These are phyloP conservation scores for Lichtheimia ornata DNA, from an alignment of 371 early-diverging fungal species.

Conservation along the genomic window DNA sequence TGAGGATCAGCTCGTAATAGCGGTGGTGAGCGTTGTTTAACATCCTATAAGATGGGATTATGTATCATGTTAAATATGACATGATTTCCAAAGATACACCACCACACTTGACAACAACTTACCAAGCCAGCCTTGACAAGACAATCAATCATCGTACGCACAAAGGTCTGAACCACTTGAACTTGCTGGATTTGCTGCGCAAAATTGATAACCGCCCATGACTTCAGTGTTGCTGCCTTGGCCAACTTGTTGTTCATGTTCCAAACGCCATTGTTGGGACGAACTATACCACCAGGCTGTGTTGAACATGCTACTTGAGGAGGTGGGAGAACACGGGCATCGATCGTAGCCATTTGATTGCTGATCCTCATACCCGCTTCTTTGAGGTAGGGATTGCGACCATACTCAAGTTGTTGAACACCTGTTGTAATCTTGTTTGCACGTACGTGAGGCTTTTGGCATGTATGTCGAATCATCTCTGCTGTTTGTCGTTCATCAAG, in stretches of 20 bases:
- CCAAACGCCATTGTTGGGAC: conserved; percentile 86
- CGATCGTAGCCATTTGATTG: conserved; percentile 47
- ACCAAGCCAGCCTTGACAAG: conserved; percentile 52
- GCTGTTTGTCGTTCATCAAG: conserved; percentile 85
- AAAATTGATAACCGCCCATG: conserved; percentile 79
- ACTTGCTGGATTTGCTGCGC: conserved; percentile 2
- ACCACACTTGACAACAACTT: conserved; percentile 6
- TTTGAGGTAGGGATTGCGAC: conserved; percentile 51
- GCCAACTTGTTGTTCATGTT: conserved; percentile 81
- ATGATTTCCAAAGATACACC: too few species aligned
- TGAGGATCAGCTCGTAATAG: conserved; percentile 71
- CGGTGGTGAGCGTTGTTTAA: conserved; percentile 63
- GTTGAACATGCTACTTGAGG: conserved; percentile 69
- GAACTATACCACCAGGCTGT: conserved; percentile 54
- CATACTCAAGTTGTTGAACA: conserved; percentile 43
- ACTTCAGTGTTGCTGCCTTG: conserved; percentile 71
- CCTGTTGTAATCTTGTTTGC: conserved; percentile 60
- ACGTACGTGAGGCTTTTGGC: conserved; percentile 73
- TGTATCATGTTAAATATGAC: not conserved
- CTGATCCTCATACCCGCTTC: conserved; percentile 66
- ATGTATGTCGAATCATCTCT: conserved; percentile 89
- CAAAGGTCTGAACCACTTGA: too few species aligned
- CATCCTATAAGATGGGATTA: conserved; percentile 19
- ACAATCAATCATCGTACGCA: too few species aligned
- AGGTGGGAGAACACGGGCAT: conserved; percentile 74